Evolutionary conservation across 1,284 basidiomycete species (phyloP), one percentile per base, ranked within the genome.

Genomic region (Pseudozyma flocculosa): DNA sequence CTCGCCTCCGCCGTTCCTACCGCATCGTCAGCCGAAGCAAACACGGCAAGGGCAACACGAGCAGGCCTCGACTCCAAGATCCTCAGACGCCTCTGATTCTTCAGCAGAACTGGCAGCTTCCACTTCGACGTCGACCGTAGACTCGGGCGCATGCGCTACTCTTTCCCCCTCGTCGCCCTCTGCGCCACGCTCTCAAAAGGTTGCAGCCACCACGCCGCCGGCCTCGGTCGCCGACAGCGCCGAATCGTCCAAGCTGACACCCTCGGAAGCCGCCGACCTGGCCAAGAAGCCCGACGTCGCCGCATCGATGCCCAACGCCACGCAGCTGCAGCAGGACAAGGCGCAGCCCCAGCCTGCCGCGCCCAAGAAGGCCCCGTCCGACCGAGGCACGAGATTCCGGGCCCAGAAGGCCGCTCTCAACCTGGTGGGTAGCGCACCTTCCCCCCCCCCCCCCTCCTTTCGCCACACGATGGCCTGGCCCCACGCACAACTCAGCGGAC

Each of bases 131-230:
- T 51, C 51, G n/a, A 53, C 45, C 40, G 52, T 56, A 3, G 63
- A 59, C 18, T 52, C 56, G 32, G 32, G 7, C 8, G 68, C 70
- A 11, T 72, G 70, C 40, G 60, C 67, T 2, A 60, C 64, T 1
- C 50, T 72, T 2, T 65, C 64, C 13, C 55, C 70, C 2, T 68
- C 62, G 2, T 72, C 69, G 2, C 69, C 69, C 13, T 53, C 69
- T 2, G 56, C 64, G 7, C 63, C 58, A 34, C 59, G 57, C 41
- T 68, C 61, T 38, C 64, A 68, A 19, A 63, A 60, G 29, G 54
- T 50, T 10, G 51, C 61, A 5, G 49, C 61, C 2, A 62, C 62
- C 0, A 50, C 67, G 15, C 51, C 62, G 10, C 48, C 50, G 15
- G 51, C 67, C 7, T 48, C 44, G 23, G 50, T 59, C 11, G 45